These are phyloP conservation scores for Nicotiana otophora DNA, from an alignment of 257 asterid species.

Conservation along the genomic window DNA sequence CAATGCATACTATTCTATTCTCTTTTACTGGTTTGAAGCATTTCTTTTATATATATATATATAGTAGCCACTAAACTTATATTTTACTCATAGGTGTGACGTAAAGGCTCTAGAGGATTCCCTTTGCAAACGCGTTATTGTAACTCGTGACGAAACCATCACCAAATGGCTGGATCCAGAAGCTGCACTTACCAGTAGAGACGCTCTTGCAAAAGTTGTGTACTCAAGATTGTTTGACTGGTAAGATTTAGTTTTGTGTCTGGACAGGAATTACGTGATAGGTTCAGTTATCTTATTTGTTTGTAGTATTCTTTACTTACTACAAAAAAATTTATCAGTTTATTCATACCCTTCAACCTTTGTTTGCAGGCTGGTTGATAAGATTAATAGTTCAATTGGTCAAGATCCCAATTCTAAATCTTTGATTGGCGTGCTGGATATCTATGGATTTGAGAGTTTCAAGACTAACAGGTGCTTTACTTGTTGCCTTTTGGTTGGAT, in stretches of 20 bases:
- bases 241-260: conserved; percentile 35
- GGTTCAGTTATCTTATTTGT: not conserved
- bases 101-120: conserved; percentile 87
- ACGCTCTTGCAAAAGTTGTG: conserved; percentile 88
- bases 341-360: not conserved
- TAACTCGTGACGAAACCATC: conserved; percentile 96
- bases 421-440: conserved; percentile 50
- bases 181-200: conserved; percentile 88
- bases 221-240: conserved; percentile 95
- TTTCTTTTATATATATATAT: not conserved
- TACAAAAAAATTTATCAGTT: not conserved
- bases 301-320: not conserved
- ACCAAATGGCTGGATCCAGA: conserved; percentile 89
- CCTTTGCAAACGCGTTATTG: conserved; percentile 88
- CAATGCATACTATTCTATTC: not conserved
- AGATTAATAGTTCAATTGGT: conserved; percentile 43
- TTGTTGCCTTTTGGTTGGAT: conserved; percentile 26
- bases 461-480: conserved; percentile 61
- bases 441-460: conserved; percentile 55
- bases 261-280: not conserved
- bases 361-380: conserved; percentile 48
- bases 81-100: conserved; percentile 67
- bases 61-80: conserved; percentile 6
- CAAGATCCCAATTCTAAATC: conserved; percentile 44
- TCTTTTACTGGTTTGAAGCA: conserved; percentile 6